A percentile compares a stretch with the other conserved stretches of the same genome.
These are phyloP conservation scores for Diaporthe citrichinensis DNA, from an alignment of 2,329 filamentous ascomycete species.

Conservation along the genomic window DNA sequence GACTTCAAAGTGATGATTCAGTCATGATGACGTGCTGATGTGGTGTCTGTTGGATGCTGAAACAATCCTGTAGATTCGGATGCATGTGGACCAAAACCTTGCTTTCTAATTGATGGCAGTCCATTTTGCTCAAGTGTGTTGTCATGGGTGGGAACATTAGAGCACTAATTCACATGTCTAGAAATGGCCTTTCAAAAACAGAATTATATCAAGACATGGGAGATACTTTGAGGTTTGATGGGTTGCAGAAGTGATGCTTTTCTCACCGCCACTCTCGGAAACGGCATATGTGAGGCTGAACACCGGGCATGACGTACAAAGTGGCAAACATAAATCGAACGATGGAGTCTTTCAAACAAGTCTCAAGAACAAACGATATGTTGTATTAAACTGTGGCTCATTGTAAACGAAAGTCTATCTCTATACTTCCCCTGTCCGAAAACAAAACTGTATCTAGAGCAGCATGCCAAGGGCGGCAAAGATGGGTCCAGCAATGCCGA, in stretches of 20 bases:
- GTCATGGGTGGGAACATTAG: too few species aligned
- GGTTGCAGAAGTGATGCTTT: too few species aligned
- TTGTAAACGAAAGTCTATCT: background rate
- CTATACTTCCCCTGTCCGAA: background rate
- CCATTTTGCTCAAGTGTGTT: too few species aligned
- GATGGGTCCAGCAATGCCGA: constrained; percentile 37
- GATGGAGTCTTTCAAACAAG: background rate
- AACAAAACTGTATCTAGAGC: background rate
- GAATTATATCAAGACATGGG: background rate
- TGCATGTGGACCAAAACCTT: background rate
- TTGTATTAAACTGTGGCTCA: background rate
- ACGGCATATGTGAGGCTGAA: background rate
- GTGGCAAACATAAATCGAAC: background rate
- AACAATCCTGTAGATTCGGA: too few species aligned
- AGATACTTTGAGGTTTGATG: too few species aligned
- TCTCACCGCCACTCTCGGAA: background rate
- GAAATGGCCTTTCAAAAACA: too few species aligned
- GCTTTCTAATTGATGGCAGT: background rate
- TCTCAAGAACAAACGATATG: background rate
- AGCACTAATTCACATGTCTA: too few species aligned
- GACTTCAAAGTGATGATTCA: background rate
- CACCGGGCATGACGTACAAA: background rate
- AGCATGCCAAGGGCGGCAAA: background rate
- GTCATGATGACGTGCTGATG: constrained; percentile 13
- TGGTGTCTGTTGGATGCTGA: background rate